Conservation (phyloP, 768 basidiomycete genomes). For the Xanthoconium purpureum region DNA sequence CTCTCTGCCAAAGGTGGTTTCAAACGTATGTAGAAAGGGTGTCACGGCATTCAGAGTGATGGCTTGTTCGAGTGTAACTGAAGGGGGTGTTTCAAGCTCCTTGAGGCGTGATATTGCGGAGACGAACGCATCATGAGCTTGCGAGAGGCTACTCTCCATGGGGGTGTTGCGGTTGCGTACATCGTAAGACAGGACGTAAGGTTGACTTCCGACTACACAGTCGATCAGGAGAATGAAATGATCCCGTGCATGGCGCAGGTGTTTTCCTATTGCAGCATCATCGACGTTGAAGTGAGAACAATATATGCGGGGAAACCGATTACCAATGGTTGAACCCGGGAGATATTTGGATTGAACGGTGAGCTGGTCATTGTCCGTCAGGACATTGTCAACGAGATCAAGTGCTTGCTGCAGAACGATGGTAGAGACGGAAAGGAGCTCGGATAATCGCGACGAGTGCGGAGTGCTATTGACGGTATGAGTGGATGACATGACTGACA, state of each 20-base stretch:
- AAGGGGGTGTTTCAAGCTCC: conserved; percentile 41
- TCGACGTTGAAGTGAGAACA: neutral
- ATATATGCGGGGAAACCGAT: conserved; percentile 3
- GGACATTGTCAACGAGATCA: conserved; percentile 62
- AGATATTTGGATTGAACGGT: conserved; percentile 65
- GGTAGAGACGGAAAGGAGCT: conserved; percentile 64
- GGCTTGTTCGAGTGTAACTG: conserved; percentile 48
- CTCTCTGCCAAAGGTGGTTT: conserved; percentile 82
- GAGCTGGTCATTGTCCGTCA: conserved; percentile 69
- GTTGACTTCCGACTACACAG: conserved; percentile 43
- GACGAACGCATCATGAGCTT: conserved; percentile 55
- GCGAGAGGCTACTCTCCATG: conserved; percentile 68
- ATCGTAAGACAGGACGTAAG: conserved; percentile 70
- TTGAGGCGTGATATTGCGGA: conserved; percentile 57
- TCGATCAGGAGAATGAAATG: conserved; percentile 72
- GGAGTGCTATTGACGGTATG: conserved; percentile 4
- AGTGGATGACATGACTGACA: conserved; percentile 22
- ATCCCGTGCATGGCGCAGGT: conserved; percentile 80
- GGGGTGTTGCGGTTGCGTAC: conserved; percentile 73
- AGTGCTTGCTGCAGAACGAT: conserved; percentile 71
- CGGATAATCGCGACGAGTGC: conserved; percentile 37
- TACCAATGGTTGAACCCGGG: conserved; percentile 88
- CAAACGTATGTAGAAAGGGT: conserved; percentile 68
- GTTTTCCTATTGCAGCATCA: conserved; percentile 57
- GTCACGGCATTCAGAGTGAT: conserved; percentile 79